These are phyloP conservation scores for Neofusicoccum cordaticola DNA, from an alignment of 2,329 filamentous ascomycete genomes.

Conservation along the genomic window DNA sequence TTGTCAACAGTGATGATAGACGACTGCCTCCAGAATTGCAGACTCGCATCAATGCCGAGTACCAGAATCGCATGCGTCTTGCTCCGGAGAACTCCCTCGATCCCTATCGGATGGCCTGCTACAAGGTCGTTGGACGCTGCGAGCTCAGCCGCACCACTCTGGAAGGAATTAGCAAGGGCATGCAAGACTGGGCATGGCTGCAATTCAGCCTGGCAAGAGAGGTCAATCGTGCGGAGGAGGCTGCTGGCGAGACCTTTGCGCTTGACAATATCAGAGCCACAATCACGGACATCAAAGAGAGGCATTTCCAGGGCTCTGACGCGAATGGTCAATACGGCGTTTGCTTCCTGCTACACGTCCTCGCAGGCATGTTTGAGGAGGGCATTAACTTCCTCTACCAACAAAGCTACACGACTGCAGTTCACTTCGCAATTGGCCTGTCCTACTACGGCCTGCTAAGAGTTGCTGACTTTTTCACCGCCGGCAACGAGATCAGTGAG, in stretches of 20 bases:
- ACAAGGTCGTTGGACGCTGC: constrained; percentile 89
- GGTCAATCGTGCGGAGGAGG: constrained; percentile 59
- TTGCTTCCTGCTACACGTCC: constrained; percentile 87
- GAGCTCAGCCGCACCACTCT: constrained; percentile 58
- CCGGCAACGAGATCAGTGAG: constrained; percentile 55
- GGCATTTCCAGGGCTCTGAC: constrained; percentile 81
- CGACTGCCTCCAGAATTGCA: constrained; percentile 76
- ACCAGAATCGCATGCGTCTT: constrained; percentile 78
- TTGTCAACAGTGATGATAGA: constrained; percentile 72
- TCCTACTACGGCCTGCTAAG: constrained; percentile 86
- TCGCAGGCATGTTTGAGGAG: constrained; percentile 91
- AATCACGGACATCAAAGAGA: constrained; percentile 82
- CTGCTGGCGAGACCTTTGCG: constrained; percentile 61
- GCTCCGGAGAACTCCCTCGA: constrained; percentile 85
- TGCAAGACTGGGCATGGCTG: constrained; percentile 67
- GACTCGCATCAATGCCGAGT: constrained; percentile 85
- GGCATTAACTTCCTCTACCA: constrained; percentile 87
- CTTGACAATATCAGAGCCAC: constrained; percentile 71
- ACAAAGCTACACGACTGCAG: constrained; percentile 88
- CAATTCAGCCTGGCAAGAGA: constrained; percentile 64
- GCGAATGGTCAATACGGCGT: constrained; percentile 79
- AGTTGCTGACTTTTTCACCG: constrained; percentile 74
- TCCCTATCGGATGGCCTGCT: constrained; percentile 94
- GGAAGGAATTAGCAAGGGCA: constrained; percentile 56
- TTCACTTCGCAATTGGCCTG: constrained; percentile 89